These are phyloP conservation scores for Phytopythium oedochilum DNA, from an alignment of 352 stramenopile species.

Conservation along the genomic window DNA sequence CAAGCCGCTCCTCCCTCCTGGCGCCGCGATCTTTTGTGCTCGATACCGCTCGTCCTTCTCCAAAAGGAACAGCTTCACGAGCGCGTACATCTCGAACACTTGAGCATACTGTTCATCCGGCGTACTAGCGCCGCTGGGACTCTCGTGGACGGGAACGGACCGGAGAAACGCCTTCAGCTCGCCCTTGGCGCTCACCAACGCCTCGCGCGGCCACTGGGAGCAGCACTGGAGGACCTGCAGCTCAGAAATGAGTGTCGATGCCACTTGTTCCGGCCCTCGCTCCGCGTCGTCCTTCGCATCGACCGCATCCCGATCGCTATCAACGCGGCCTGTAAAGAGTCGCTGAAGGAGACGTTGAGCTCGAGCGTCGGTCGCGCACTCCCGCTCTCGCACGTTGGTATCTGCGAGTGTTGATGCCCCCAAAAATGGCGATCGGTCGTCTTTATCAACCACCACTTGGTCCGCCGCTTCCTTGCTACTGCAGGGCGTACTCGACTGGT, in stretches of 20 bases:
- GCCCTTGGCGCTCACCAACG: slow-evolving; percentile 28
- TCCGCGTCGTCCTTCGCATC: background rate
- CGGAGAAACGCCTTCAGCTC: slow-evolving; percentile 26
- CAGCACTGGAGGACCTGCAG: slow-evolving; percentile 5
- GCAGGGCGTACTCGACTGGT: background rate
- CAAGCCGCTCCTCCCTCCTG: slow-evolving; percentile 1
- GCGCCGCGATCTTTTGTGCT: background rate
- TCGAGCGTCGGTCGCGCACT: background rate
- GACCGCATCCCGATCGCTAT: background rate
- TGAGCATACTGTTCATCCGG: background rate
- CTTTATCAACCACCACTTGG: background rate
- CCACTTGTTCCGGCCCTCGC: background rate
- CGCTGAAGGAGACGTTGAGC: background rate
- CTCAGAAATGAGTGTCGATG: background rate
- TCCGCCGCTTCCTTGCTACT: background rate
- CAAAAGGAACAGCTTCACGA: slow-evolving; percentile 52
- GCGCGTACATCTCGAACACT: slow-evolving; percentile 37
- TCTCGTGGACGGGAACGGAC: background rate
- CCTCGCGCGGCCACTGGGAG: slow-evolving; percentile 19
- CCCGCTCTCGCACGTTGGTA: background rate
- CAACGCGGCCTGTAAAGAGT: background rate
- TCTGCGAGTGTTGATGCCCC: background rate
- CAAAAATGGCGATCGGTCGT: background rate
- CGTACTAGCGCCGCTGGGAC: background rate
- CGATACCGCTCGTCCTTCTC: slow-evolving; percentile 21